phyloP scores from a whole-genome alignment of 208 protist genomes.

The Trichomonas vaginalis region DNA sequence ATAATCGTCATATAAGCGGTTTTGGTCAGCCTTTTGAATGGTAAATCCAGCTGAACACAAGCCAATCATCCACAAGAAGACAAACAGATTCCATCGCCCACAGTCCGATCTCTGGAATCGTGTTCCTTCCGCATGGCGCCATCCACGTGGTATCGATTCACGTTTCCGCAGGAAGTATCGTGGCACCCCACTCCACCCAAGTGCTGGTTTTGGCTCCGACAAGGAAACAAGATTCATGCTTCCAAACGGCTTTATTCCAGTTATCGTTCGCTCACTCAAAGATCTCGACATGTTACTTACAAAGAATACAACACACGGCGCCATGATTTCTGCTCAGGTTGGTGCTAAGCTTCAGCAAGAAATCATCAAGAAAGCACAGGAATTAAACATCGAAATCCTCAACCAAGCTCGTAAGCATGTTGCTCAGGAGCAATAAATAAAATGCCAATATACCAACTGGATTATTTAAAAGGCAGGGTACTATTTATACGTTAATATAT shows the following conservation, averaged over 20 bases:
- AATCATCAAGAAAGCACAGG: constrained; percentile 79
- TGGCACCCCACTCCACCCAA: constrained; percentile 80
- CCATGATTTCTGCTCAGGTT: constrained; percentile 76
- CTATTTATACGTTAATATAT: no score
- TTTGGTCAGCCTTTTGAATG: not conserved
- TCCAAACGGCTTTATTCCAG: constrained; percentile 84
- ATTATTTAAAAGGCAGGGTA: no score
- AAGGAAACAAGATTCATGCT: constrained; percentile 77
- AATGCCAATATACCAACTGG: no score
- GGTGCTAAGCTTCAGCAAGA: constrained; percentile 74
- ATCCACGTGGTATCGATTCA: constrained; percentile 91
- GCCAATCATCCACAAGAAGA: constrained; percentile 13
- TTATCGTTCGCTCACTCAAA: constrained; percentile 62
- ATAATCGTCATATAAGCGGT: no score
- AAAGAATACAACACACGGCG: constrained; percentile 93
- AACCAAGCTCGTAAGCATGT: constrained; percentile 43
- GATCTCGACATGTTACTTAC: constrained; percentile 95
- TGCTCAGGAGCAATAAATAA: not conserved
- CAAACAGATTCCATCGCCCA: constrained; percentile 20
- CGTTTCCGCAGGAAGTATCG: constrained; percentile 81
- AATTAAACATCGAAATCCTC: constrained; percentile 84
- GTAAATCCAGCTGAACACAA: not conserved
- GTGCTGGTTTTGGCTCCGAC: constrained; percentile 86
- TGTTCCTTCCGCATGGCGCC: constrained; percentile 62
- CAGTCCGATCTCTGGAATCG: constrained; percentile 24